Evolutionary conservation across 768 basidiomycete genomes (phyloP).

Genomic region (Boletales sp.): DNA sequence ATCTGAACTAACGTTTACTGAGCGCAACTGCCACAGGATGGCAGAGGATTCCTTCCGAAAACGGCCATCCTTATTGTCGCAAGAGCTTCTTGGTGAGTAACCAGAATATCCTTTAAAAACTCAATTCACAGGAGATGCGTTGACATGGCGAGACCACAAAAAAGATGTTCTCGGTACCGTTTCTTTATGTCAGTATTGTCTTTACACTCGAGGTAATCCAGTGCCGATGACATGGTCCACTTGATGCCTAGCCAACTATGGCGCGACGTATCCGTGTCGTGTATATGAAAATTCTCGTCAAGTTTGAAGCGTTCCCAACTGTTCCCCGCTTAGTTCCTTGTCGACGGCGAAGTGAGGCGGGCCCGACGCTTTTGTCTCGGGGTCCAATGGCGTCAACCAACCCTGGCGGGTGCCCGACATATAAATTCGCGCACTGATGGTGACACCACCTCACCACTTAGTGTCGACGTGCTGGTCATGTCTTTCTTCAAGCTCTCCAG

Average conservation of each 20-base stretch:
- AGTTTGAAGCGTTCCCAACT: slow-evolving; percentile 23
- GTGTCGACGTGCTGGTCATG: slow-evolving; percentile 35
- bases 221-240: slow-evolving; percentile 19
- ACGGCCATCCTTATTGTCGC: slow-evolving; percentile 28
- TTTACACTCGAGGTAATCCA: slow-evolving; percentile 20
- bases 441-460: slow-evolving; percentile 13
- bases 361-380: slow-evolving; percentile 35
- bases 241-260: slow-evolving; percentile 17
- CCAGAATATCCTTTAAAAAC: slow-evolving; percentile 2
- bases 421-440: slow-evolving; percentile 23
- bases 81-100: slow-evolving; percentile 20
- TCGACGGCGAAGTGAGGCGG: slow-evolving; percentile 28
- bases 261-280: slow-evolving; percentile 25
- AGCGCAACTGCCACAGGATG: neutral
- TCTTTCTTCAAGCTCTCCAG: slow-evolving; percentile 30
- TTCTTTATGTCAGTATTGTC: slow-evolving; percentile 25
- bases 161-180: slow-evolving; percentile 28
- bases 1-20: neutral
- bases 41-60: slow-evolving; percentile 17
- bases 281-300: slow-evolving; percentile 24
- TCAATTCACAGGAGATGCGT: slow-evolving; percentile 25
- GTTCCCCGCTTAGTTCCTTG: slow-evolving; percentile 28
- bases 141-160: slow-evolving; percentile 35
- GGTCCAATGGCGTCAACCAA: slow-evolving; percentile 18
- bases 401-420: slow-evolving; percentile 24